A percentile compares a stretch with the other conserved stretches of the same genome.
These are phyloP conservation scores for Silene uniflora DNA, from an alignment of 148 eudicot genomes.

Conservation along the genomic window DNA sequence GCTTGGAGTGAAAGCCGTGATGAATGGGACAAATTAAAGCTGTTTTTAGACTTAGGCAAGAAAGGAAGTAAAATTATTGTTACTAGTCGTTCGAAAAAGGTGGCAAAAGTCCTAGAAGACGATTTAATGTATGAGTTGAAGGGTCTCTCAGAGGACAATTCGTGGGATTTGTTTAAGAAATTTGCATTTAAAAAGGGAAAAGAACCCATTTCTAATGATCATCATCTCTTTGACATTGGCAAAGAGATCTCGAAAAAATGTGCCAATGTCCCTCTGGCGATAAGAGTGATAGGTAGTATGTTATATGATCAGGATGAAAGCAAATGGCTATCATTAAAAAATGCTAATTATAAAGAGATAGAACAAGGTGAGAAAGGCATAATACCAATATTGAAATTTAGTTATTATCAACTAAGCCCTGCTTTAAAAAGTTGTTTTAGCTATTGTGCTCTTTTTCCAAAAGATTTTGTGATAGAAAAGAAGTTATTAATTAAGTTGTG, in stretches of 20 bases:
- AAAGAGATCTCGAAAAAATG: conserved; percentile 30
- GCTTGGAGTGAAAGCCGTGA: too few species aligned
- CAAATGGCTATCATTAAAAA: conserved; percentile 20
- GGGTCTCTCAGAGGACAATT: conserved; percentile 22
- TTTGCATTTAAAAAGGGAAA: conserved; percentile 10
- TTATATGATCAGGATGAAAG: conserved; percentile 1
- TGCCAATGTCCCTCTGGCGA: conserved; percentile 23
- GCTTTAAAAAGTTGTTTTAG: conserved; percentile 38
- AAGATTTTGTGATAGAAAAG: conserved; percentile 16
- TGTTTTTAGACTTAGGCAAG: not conserved
- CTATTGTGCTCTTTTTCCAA: conserved; percentile 37
- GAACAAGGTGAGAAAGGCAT: not conserved
- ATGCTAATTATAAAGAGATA: conserved; percentile 1
- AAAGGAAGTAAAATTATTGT: too few species aligned
- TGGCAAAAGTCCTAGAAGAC: too few species aligned
- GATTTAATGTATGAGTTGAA: too few species aligned
- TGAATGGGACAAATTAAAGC: not conserved
- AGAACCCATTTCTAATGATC: not conserved
- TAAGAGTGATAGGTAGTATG: conserved; percentile 20
- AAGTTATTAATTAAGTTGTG: not conserved
- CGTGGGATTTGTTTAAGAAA: too few species aligned
- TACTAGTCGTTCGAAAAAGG: too few species aligned
- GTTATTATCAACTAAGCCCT: conserved; percentile 28
- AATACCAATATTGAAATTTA: conserved; percentile 19
- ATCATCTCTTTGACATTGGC: conserved; percentile 8